A percentile compares a stretch with the other conserved stretches of the same genome.
phyloP scores from a whole-genome alignment of 257 asterid genomes.

The Catharanthus roseus region DNA sequence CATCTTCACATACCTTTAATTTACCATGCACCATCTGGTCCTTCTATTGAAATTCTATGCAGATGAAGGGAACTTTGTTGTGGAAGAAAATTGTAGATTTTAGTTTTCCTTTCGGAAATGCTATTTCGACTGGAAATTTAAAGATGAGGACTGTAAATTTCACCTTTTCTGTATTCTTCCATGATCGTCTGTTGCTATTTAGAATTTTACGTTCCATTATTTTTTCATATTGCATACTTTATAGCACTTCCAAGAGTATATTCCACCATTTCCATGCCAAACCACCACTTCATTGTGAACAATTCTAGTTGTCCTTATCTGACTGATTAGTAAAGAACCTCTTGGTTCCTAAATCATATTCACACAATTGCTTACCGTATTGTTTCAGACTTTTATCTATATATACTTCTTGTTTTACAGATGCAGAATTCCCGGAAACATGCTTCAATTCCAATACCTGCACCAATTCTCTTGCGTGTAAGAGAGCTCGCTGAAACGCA shows the following conservation, averaged over 20 bases:
- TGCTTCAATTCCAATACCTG: constrained; percentile 66
- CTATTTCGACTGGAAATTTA: neutral
- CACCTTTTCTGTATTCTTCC: neutral
- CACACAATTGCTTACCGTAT: neutral
- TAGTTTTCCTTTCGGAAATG: no score
- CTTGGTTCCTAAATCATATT: neutral
- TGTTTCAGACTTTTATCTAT: neutral
- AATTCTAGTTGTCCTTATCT: neutral
- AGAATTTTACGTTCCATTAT: neutral
- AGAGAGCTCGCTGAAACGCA: constrained; percentile 83
- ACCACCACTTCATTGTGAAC: neutral
- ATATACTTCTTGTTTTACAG: constrained; percentile 22
- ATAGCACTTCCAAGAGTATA: neutral
- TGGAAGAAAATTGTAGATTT: no score
- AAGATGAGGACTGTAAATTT: neutral
- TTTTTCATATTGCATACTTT: neutral
- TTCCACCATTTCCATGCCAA: neutral
- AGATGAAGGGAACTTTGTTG: no score
- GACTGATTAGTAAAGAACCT: neutral
- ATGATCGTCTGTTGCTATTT: neutral
- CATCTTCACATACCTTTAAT: neutral
- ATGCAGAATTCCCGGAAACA: constrained; percentile 56
- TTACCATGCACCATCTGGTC: neutral
- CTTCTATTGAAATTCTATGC: neutral
- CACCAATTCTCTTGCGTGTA: constrained; percentile 67